Percentiles rank a stretch among this genome's conserved stretches.
Conservation (phyloP, 768 basidiomycete genomes). For the Panellus pusillus region DNA sequence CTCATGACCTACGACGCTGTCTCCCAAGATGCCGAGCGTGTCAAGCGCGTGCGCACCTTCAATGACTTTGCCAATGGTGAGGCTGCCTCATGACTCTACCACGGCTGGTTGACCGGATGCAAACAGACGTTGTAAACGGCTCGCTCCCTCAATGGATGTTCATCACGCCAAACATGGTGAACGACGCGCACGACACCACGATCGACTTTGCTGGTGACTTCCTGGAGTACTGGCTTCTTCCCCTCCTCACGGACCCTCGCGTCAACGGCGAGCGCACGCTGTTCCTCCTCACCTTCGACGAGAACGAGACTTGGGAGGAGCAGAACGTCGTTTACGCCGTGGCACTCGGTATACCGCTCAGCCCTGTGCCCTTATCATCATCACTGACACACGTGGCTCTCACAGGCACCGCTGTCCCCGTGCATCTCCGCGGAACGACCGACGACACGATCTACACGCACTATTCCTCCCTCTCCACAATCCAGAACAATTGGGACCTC, state of each 20-base stretch:
- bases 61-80: constrained; percentile 49
- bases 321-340: constrained; percentile 51
- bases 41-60: constrained; percentile 53
- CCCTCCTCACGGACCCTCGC: constrained; percentile 46
- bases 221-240: constrained; percentile 50
- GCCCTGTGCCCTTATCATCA: background rate
- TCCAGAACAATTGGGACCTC: constrained; percentile 63
- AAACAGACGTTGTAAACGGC: constrained; percentile 46
- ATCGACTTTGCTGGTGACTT: constrained; percentile 47
- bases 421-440: constrained; percentile 38
- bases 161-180: constrained; percentile 59
- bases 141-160: constrained; percentile 60
- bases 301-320: constrained; percentile 40
- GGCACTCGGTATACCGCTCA: constrained; percentile 32
- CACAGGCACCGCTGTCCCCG: constrained; percentile 41
- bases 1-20: constrained; percentile 53
- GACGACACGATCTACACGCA: constrained; percentile 62
- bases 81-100: too few species aligned
- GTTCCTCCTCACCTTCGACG: constrained; percentile 64
- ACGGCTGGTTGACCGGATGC: too few species aligned
- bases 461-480: constrained; percentile 56
- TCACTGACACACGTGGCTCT: background rate
- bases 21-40: constrained; percentile 40
- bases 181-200: constrained; percentile 63
- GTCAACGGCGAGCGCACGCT: constrained; percentile 59